These are phyloP conservation scores for Solanum virginianum DNA, from an alignment of 257 asterid genomes.

Conservation along the genomic window DNA sequence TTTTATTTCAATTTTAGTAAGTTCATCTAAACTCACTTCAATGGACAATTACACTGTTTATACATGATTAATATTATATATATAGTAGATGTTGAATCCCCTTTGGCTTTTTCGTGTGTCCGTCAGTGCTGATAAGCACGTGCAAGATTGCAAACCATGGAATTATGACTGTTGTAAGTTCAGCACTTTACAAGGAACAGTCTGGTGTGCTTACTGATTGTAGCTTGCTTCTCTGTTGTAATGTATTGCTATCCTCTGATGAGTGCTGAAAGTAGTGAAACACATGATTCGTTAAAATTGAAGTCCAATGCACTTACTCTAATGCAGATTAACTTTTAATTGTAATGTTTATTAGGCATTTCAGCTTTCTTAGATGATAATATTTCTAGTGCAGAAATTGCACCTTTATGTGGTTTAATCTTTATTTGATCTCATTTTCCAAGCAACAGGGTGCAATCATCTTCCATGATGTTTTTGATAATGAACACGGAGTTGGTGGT, in stretches of 20 bases:
- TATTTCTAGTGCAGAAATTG: not conserved
- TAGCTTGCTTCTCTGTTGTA: not conserved
- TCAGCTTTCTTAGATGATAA: not conserved
- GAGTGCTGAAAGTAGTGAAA: not conserved
- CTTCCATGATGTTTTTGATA: slow-evolving; percentile 85
- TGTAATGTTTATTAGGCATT: not conserved
- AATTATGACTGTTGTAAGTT: not conserved
- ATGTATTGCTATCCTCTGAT: not conserved
- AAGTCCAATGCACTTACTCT: not conserved
- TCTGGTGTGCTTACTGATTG: not conserved
- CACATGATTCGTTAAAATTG: not conserved
- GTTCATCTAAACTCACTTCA: not conserved
- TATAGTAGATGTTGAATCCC: not conserved
- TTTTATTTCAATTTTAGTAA: not conserved
- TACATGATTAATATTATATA: not conserved
- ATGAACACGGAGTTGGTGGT: slow-evolving; percentile 53
- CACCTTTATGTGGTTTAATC: not conserved
- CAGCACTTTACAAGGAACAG: not conserved
- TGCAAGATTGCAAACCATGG: not conserved
- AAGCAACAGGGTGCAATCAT: slow-evolving; percentile 60
- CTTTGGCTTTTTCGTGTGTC: not conserved
- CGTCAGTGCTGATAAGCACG: not conserved
- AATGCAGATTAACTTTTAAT: not conserved
- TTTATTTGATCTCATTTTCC: not conserved
- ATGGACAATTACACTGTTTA: not conserved